Percentiles rank a stretch among this genome's conserved stretches.
Conservation (phyloP, 768 basidiomycete species). For the Trametes sanguinea region DNA sequence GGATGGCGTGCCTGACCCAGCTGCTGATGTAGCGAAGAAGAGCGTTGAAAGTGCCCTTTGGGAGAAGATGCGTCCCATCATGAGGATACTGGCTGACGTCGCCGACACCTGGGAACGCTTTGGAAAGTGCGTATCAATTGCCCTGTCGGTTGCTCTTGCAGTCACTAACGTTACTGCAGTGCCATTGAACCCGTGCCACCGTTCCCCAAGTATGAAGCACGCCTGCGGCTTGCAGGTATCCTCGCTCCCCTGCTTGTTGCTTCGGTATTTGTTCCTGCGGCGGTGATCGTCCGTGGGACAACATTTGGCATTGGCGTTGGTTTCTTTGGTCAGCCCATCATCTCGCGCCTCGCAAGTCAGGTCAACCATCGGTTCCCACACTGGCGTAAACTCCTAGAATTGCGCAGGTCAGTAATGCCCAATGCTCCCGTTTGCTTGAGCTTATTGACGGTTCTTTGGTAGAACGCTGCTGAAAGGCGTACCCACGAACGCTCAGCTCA, state of each 20-base stretch:
- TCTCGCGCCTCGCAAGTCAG: slow-evolving; percentile 31
- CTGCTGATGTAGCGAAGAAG: slow-evolving; percentile 33
- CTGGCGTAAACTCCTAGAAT: slow-evolving; percentile 40
- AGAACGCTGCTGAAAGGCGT: slow-evolving; percentile 42
- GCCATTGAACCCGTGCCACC: slow-evolving; percentile 42
- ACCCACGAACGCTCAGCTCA: slow-evolving; percentile 47
- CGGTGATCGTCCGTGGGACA: slow-evolving; percentile 33
- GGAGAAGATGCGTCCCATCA: slow-evolving; percentile 37
- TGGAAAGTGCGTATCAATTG: slow-evolving; percentile 30
- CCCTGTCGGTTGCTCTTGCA: too few species aligned
- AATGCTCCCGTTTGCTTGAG: neutral
- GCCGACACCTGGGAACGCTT: slow-evolving; percentile 45
- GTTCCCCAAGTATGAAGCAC: slow-evolving; percentile 30
- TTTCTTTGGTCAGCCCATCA: slow-evolving; percentile 45
- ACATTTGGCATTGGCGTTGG: slow-evolving; percentile 38
- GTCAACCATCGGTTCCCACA: slow-evolving; percentile 37
- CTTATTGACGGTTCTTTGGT: neutral
- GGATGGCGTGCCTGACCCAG: slow-evolving; percentile 30
- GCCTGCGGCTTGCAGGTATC: slow-evolving; percentile 34
- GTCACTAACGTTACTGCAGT: slow-evolving; percentile 21
- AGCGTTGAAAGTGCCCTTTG: slow-evolving; percentile 36
- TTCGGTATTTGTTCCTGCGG: slow-evolving; percentile 33
- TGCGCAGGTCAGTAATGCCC: slow-evolving; percentile 37
- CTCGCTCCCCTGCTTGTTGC: slow-evolving; percentile 34
- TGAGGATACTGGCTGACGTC: slow-evolving; percentile 37